Conservation (phyloP, 1,284 basidiomycete species). For the Ceratobasidium sp. region DNA sequence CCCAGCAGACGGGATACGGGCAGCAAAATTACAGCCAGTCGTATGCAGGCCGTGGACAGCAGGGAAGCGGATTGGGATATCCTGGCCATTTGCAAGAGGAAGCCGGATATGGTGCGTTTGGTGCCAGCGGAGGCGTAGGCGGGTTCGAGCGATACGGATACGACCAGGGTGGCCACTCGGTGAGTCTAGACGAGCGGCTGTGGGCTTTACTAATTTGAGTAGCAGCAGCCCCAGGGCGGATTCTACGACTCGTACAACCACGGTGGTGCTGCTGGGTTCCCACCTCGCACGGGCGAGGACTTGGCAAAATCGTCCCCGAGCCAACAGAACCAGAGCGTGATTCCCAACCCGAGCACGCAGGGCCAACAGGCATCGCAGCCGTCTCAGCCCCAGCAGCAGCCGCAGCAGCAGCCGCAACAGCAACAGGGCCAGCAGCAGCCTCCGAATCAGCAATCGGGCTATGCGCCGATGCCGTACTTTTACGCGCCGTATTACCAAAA, state of each 20-base stretch:
- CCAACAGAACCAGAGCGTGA: neutral
- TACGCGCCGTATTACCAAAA: conserved; percentile 69
- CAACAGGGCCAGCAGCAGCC: conserved; percentile 49
- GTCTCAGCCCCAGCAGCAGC: conserved; percentile 49
- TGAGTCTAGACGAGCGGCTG: neutral
- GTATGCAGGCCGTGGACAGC: neutral
- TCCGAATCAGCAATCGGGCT: conserved; percentile 48
- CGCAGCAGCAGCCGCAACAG: conserved; percentile 52
- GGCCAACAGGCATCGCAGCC: conserved; percentile 47
- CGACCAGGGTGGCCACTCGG: conserved; percentile 21
- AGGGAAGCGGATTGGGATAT: neutral
- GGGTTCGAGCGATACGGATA: conserved; percentile 24
- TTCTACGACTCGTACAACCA: conserved; percentile 36
- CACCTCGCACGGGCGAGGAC: conserved; percentile 8
- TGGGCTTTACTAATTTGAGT: neutral
- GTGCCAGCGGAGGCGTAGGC: neutral
- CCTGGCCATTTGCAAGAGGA: neutral
- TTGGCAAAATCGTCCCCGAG: neutral
- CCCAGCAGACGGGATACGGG: neutral
- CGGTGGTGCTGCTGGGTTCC: conserved; percentile 8
- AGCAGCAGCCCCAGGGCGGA: conserved; percentile 28
- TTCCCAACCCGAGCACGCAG: conserved; percentile 31
- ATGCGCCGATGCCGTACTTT: conserved; percentile 65
- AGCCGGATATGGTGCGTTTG: conserved; percentile 9
- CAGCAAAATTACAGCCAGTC: neutral